A percentile compares a stretch with the other conserved stretches of the same genome.
phyloP scores from a whole-genome alignment of 192 early-diverging fungal species.

The Mortierella antarctica region DNA sequence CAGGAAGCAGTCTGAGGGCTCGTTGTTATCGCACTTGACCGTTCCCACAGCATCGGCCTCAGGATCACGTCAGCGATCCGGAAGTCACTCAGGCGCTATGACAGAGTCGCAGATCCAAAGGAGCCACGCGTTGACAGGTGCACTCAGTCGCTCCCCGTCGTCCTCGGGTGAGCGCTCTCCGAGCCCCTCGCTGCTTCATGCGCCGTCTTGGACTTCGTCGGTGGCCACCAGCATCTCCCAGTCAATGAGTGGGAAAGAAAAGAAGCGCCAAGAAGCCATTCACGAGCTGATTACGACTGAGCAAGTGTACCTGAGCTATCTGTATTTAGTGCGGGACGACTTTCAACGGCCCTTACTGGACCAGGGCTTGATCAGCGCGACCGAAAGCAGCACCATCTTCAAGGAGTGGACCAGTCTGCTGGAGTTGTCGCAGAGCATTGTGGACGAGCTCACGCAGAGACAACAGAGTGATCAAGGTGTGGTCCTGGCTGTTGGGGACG shows the following conservation, averaged over 20 bases:
- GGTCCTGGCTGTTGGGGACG: slow-evolving; percentile 74
- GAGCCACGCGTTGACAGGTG: no score
- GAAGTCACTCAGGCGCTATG: slow-evolving; percentile 29
- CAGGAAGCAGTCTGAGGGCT: slow-evolving; percentile 33
- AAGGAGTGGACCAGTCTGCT: slow-evolving; percentile 83
- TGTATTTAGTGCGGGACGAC: slow-evolving; percentile 76
- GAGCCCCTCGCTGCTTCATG: slow-evolving; percentile 15
- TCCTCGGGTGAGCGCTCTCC: slow-evolving; percentile 4
- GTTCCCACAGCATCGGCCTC: background rate
- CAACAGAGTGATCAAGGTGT: slow-evolving; percentile 62
- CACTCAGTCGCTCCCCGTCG: background rate
- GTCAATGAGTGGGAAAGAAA: slow-evolving; percentile 67
- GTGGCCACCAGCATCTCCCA: slow-evolving; percentile 59
- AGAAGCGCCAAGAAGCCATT: slow-evolving; percentile 85
- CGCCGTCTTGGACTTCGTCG: slow-evolving; percentile 57
- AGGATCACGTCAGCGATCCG: slow-evolving; percentile 27
- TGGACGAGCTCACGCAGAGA: slow-evolving; percentile 73
- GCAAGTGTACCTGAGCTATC: slow-evolving; percentile 75
- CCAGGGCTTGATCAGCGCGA: slow-evolving; percentile 59
- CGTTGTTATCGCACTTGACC: slow-evolving; percentile 12
- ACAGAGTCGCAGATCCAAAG: no score
- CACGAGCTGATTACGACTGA: slow-evolving; percentile 85
- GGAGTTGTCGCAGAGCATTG: slow-evolving; percentile 71
- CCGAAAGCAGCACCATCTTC: slow-evolving; percentile 80
- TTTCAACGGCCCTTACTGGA: slow-evolving; percentile 70